Base-by-base conservation (phyloP, 352 stramenopile genomes). In the Phytophthora cryptogea region DNA sequence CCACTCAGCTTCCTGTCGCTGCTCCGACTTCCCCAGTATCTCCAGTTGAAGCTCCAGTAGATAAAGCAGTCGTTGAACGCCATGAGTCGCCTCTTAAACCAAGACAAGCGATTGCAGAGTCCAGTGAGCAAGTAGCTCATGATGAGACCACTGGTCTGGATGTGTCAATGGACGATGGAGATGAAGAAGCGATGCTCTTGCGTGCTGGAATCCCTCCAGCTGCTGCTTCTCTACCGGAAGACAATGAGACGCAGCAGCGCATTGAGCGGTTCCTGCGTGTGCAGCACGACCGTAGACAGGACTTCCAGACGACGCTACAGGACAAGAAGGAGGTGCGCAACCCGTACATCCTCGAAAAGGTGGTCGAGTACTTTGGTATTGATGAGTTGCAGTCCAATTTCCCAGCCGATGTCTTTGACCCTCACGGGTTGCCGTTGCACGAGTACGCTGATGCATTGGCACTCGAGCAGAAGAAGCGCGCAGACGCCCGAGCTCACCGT, bases 321-420 rank as follows among this genome's bases (percentile, higher is more conserved):
- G 78, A 71, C 50, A 90, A 92, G 66, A 92, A 92, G 54, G 87
- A 95, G 50, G 86, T 95, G 41, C 74, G 75, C 46, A 95, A 95
- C 68, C 87, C 87, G 27, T 90, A 92, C 69, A 92, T 95, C 55
- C 68, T 95, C 8, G 72, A 92, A 35, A 94, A 93, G 46, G 80
- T 95, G 48, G 85, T 95, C 44, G 85, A 86, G 31, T 93, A 93
- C 62, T 95, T 93, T 62, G 74, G 61, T 32, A 96, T 96, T 56
- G 78, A 96, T 51, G 80, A 96, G 63, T 67, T 91, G 36, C 72
- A 84, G 11, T 83, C 81, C 35, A 91, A 94, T 54, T 92, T 93
- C 41, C 30, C 66, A 14, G 43, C 52, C 11, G 43, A 72, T n/a
- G 63, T 90, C 14, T 95, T 92, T 30, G 80, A 95, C 55, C 86